These are phyloP conservation scores for Periconia sp. DNA, from an alignment of 2,329 filamentous ascomycete genomes.

Conservation along the genomic window DNA sequence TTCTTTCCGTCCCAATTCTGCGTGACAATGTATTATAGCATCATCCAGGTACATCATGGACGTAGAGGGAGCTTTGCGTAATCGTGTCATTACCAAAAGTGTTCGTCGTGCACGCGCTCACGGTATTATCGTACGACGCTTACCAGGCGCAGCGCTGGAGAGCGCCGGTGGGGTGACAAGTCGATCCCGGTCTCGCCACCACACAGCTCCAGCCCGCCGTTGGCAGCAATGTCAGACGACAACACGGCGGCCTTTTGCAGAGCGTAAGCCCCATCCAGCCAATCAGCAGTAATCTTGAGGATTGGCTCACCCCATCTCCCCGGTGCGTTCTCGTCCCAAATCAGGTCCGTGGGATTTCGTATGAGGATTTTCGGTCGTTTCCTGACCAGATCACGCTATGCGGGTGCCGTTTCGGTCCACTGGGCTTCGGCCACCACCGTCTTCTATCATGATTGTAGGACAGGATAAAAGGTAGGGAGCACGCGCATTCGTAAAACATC, in stretches of 20 bases:
- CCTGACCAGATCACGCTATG: conserved; percentile 17
- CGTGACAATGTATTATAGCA: too few relatives aligned
- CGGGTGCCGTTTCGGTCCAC: conserved; percentile 3
- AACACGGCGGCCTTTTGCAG: not conserved
- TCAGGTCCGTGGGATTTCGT: not conserved
- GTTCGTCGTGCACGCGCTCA: conserved; percentile 3
- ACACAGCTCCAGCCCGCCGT: conserved; percentile 3
- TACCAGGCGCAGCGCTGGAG: conserved; percentile 20
- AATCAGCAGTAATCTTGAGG: too few relatives aligned
- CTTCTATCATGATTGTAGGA: not conserved
- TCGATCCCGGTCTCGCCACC: conserved; percentile 28
- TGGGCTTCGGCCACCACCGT: not conserved
- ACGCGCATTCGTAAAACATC: too few relatives aligned
- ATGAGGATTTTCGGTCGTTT: conserved; percentile 2
- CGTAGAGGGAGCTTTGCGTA: not conserved
- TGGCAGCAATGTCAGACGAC: conserved; percentile 22
- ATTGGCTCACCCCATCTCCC: too few relatives aligned
- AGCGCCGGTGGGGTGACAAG: conserved; percentile 10
- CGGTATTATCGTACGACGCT: conserved; percentile 24
- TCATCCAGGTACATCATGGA: too few relatives aligned
- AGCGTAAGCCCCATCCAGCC: not conserved
- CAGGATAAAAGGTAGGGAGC: too few relatives aligned
- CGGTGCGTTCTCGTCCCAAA: too few relatives aligned
- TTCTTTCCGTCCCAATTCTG: too few relatives aligned
- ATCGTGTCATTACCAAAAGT: not conserved